These are phyloP conservation scores for Euphorbia peplus DNA, from an alignment of 345 rosid species.

Conservation along the genomic window DNA sequence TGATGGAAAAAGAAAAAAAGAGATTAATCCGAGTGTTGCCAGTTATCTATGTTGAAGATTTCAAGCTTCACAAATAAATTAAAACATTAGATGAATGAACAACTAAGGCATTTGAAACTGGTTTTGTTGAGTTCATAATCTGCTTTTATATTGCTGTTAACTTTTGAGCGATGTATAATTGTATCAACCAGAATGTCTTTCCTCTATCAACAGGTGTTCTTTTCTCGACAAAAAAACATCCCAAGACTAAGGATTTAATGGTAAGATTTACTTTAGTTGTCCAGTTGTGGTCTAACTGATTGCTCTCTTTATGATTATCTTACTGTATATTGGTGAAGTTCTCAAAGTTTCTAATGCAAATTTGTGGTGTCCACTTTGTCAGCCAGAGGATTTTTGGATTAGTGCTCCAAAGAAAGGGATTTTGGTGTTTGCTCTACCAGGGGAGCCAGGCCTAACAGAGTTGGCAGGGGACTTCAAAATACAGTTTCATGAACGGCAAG, in stretches of 20 bases:
- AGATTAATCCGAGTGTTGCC: not conserved
- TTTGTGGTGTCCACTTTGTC: constrained; percentile 17
- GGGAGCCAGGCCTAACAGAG: constrained; percentile 85
- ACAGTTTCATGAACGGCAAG: constrained; percentile 79
- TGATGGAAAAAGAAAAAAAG: not conserved
- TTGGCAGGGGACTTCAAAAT: constrained; percentile 81
- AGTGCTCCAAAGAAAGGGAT: constrained; percentile 81
- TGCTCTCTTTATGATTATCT: not conserved
- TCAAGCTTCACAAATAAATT: not conserved
- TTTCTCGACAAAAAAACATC: constrained; percentile 75
- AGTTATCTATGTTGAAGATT: not conserved
- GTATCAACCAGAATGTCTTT: constrained; percentile 17
- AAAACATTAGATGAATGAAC: too few species aligned
- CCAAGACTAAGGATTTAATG: constrained; percentile 75
- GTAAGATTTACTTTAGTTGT: constrained; percentile 30
- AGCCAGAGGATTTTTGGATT: constrained; percentile 96
- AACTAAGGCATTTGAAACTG: not conserved
- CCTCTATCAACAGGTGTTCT: constrained; percentile 51
- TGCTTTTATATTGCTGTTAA: not conserved
- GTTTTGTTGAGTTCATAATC: not conserved
- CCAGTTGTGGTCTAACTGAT: constrained; percentile 9
- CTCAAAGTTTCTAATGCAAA: constrained; percentile 16
- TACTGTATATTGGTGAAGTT: constrained; percentile 6
- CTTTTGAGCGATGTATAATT: not conserved
- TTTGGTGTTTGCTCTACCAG: constrained; percentile 83